phyloP scores from a whole-genome alignment of 495 filamentous ascomycete species.

The Podospora sp. region DNA sequence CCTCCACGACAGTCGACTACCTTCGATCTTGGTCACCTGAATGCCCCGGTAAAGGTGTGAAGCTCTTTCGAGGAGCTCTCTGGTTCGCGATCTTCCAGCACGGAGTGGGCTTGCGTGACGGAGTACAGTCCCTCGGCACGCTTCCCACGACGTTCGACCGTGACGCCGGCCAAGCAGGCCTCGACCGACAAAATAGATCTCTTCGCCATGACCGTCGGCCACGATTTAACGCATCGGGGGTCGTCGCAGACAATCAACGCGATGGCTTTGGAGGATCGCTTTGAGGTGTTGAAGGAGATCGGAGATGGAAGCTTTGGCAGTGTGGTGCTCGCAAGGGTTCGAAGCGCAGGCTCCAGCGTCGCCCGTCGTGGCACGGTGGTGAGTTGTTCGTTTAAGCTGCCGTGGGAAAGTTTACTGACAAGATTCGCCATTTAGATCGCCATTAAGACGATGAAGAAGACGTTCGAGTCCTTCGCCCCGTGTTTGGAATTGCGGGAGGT shows the following conservation, averaged over 20 bases:
- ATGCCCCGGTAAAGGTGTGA: slow-evolving; percentile 40
- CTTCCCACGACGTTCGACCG: not conserved
- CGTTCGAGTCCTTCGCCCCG: slow-evolving; percentile 85
- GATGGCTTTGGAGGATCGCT: slow-evolving; percentile 75
- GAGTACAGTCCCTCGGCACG: not conserved
- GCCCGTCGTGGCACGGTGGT: slow-evolving; percentile 93
- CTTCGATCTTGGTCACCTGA: slow-evolving; percentile 24
- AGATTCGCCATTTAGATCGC: slow-evolving; percentile 69
- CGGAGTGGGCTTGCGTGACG: not conserved
- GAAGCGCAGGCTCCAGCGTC: slow-evolving; percentile 83
- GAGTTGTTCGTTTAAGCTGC: slow-evolving; percentile 40
- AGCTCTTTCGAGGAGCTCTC: slow-evolving; percentile 40
- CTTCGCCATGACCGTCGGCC: slow-evolving; percentile 67
- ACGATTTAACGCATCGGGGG: slow-evolving; percentile 63
- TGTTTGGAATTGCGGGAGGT: slow-evolving; percentile 95
- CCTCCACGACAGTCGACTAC: slow-evolving; percentile 3
- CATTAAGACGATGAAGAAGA: slow-evolving; percentile 99
- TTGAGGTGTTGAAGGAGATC: slow-evolving; percentile 96
- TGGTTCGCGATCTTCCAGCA: not conserved
- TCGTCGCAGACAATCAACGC: slow-evolving; percentile 49
- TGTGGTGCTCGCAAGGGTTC: slow-evolving; percentile 86
- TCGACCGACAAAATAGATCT: slow-evolving; percentile 2
- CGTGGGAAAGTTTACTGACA: slow-evolving; percentile 20
- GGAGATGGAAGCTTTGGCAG: slow-evolving; percentile 99
- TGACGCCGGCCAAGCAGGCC: not conserved